Evolutionary conservation across 306 rosid genomes (phyloP).

Genomic region (Leucaena leucocephala): DNA sequence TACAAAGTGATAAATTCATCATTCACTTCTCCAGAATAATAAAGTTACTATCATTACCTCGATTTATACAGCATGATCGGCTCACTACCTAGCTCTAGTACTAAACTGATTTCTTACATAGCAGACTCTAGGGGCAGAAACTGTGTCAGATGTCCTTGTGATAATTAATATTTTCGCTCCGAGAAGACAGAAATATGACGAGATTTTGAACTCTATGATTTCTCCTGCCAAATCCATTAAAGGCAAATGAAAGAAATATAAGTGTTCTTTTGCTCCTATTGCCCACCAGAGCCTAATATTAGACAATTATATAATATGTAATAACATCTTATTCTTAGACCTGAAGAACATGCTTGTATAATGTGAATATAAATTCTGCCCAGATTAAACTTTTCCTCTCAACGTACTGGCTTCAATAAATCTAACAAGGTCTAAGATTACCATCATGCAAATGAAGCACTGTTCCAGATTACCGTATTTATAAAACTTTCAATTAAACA

Average conservation of each 20-base stretch:
- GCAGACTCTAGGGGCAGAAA: constrained; percentile 27
- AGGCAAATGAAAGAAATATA: neutral
- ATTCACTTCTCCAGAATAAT: neutral
- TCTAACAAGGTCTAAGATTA: neutral
- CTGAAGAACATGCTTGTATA: constrained; percentile 18
- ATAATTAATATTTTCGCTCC: constrained; percentile 1
- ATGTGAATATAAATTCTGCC: neutral
- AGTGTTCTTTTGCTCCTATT: constrained; percentile 1
- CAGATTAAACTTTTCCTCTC: constrained; percentile 1
- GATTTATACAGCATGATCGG: constrained; percentile 27
- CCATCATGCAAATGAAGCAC: neutral
- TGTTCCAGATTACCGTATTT: neutral
- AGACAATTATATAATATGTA: neutral
- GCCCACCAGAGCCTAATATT: neutral
- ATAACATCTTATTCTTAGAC: constrained; percentile 27
- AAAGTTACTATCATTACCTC: constrained; percentile 1
- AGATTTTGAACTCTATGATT: constrained; percentile 29
- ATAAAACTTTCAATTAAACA: neutral
- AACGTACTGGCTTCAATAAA: neutral
- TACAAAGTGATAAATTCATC: neutral
- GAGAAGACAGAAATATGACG: neutral
- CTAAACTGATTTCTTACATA: constrained; percentile 18
- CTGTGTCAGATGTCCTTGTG: constrained; percentile 24
- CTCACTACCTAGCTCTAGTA: constrained; percentile 19
- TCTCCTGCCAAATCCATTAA: constrained; percentile 18